Conservation (phyloP, 257 asterid genomes). For the Solanum sitiens region DNA sequence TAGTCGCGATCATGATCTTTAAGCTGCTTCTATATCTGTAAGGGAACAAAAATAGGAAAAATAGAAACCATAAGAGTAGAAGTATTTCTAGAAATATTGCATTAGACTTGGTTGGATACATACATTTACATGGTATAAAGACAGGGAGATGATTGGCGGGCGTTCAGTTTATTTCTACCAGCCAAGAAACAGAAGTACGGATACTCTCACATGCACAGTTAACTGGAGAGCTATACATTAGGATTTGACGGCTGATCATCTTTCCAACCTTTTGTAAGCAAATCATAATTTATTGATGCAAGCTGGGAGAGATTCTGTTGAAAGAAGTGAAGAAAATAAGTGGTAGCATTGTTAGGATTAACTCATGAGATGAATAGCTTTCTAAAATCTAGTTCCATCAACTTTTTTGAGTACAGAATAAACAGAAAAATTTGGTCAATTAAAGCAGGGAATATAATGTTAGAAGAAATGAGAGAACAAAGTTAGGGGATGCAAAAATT, state of each 20-base stretch:
- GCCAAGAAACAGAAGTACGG: not conserved
- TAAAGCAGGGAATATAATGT: not conserved
- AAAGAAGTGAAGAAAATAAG: not conserved
- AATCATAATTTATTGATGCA: conserved; percentile 89
- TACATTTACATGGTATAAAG: conserved; percentile 7
- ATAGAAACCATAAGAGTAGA: not conserved
- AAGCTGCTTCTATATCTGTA: conserved; percentile 4
- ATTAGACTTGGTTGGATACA: not conserved
- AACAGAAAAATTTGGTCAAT: not conserved
- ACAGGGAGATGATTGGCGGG: not conserved
- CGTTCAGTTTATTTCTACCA: not conserved
- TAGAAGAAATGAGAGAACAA: not conserved
- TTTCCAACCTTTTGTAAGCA: conserved; percentile 86
- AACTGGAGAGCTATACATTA: conserved; percentile 17
- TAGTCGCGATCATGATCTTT: not conserved
- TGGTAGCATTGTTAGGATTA: not conserved
- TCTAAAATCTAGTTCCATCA: not conserved
- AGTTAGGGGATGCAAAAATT: not conserved
- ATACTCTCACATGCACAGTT: not conserved
- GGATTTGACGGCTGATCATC: conserved; percentile 59
- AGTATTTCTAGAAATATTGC: not conserved
- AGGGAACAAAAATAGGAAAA: not conserved
- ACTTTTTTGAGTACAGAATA: not conserved
- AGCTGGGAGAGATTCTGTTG: conserved; percentile 94
- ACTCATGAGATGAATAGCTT: not conserved